Conservation (phyloP, 495 filamentous ascomycete genomes). For the Pyrenula aspistea region DNA sequence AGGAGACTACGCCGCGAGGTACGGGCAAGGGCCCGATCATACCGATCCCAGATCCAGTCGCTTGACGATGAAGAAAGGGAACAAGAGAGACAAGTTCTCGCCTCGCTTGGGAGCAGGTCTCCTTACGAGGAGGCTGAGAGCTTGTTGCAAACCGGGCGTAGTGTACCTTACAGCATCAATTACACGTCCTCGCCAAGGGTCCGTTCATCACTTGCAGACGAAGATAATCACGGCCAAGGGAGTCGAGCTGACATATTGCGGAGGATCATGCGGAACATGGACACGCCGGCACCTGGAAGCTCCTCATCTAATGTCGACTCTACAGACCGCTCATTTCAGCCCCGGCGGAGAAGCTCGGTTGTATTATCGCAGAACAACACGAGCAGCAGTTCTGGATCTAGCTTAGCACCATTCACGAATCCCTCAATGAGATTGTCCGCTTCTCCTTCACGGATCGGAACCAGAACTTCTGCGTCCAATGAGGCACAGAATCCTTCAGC, state of each 20-base stretch:
- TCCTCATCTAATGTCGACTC: slow-evolving; percentile 6
- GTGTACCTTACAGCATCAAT: slow-evolving; percentile 25
- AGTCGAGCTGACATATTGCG: slow-evolving; percentile 10
- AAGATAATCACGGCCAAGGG: slow-evolving; percentile 15
- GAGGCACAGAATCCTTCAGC: slow-evolving; percentile 3
- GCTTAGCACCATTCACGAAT: slow-evolving; percentile 22
- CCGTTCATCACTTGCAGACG: slow-evolving; percentile 10
- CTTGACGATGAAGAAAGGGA: neutral
- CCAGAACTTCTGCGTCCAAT: slow-evolving; percentile 2
- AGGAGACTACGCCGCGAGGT: neutral
- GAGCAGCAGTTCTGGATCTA: slow-evolving; percentile 9
- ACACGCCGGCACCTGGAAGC: neutral
- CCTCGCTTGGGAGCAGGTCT: neutral
- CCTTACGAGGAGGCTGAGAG: neutral
- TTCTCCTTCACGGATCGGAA: slow-evolving; percentile 20
- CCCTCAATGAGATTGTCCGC: slow-evolving; percentile 26
- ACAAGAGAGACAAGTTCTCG: neutral
- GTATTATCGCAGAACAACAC: slow-evolving; percentile 26
- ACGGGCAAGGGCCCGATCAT: neutral
- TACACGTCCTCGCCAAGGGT: slow-evolving; percentile 28
- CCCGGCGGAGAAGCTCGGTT: slow-evolving; percentile 32
- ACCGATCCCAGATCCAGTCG: neutral
- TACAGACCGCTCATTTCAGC: slow-evolving; percentile 19
- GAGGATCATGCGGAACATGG: slow-evolving; percentile 13
- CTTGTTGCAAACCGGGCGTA: slow-evolving; percentile 10